Evolutionary conservation across 441 rosid species (phyloP), one percentile per base, ranked within the genome.

Genomic region (Jatropha podagrica): DNA sequence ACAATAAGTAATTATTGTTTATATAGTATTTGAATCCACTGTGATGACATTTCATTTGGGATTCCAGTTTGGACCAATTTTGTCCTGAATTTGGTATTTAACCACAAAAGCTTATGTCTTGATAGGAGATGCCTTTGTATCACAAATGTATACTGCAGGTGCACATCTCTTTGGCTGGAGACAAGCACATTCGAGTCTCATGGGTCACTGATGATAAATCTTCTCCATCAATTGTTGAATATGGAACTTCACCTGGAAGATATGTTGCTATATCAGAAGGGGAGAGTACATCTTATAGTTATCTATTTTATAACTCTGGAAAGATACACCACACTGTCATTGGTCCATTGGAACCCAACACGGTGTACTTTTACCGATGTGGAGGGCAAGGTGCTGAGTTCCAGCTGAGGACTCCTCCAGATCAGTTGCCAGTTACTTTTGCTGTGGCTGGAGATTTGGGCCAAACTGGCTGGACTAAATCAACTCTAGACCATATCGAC

Each of bases 371-470:
- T 74, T 96, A 93, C 76, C 85, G 85, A 56, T 96, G 99, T 66
- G 92, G 99, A 55, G 93, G 91, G 72, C 88, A 78, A 78, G 97
- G 93, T 76, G 86, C 94, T 4, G 98, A 96, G 83, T 88, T 90
- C 79, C 91, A 91, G 86, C 81, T 96, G 40, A 93, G 87, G 85
- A 92, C 97, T 72, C 97, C 98, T 58, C 99, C 94, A 0, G 85
- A 86, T 61, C 82, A 84, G 76, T 82, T 93, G 78, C 99, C 98
- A 0, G 73, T 96, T 74, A 88, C 92, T 55, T 93, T 96, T 58
- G 92, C 98, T 4, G 92, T 96, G 76, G 97, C 93, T 26, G 98
- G 95, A 71, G 99, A 96, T 89, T 86, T 96, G 78, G 99, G 99
- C 17, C 98, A 93, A 85, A 89, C 96, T 63, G 98, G 92, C 58